Percentiles rank a stretch among this genome's conserved stretches.
Evolutionary conservation across 2,329 filamentous ascomycete species (phyloP).

Genomic region (Fusarium metavorans): DNA sequence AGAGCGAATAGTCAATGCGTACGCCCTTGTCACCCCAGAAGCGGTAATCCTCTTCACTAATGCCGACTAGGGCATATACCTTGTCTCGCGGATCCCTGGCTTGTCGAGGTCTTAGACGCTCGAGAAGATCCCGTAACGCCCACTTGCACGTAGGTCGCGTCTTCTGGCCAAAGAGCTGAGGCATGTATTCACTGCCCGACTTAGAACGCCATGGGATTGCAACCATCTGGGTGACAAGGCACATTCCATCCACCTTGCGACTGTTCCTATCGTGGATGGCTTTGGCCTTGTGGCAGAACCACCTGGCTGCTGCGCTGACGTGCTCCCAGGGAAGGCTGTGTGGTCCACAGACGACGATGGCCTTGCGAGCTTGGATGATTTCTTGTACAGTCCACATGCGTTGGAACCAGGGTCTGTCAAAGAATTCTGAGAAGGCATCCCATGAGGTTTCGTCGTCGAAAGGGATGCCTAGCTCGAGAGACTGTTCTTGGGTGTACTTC

Average conservation of each 20-base stretch:
- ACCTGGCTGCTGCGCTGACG: conserved; percentile 29
- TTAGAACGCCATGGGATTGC: conserved; percentile 24
- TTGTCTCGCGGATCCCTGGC: conserved; percentile 34
- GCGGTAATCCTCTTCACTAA: conserved; percentile 20
- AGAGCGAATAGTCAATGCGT: conserved; percentile 25
- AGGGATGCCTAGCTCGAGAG: conserved; percentile 17
- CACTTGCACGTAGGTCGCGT: conserved; percentile 23
- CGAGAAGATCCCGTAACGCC: conserved; percentile 22
- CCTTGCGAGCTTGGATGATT: conserved; percentile 36
- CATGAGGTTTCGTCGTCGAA: conserved; percentile 19
- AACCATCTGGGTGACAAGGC: conserved; percentile 17
- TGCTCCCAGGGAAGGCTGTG: conserved; percentile 21
- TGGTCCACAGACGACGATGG: conserved; percentile 22
- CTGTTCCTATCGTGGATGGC: not conserved
- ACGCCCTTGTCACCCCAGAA: not conserved
- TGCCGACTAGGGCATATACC: conserved; percentile 28
- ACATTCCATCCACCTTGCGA: conserved; percentile 18
- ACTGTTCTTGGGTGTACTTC: conserved; percentile 14
- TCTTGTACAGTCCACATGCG: conserved; percentile 41
- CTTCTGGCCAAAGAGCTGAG: conserved; percentile 3
- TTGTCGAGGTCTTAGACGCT: conserved; percentile 23
- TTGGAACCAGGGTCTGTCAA: conserved; percentile 33
- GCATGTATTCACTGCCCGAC: conserved; percentile 17
- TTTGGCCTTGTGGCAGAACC: conserved; percentile 27
- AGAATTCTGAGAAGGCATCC: conserved; percentile 28